phyloP scores from a whole-genome alignment of 2,329 filamentous ascomycete genomes.

The Penicillium sp. region DNA sequence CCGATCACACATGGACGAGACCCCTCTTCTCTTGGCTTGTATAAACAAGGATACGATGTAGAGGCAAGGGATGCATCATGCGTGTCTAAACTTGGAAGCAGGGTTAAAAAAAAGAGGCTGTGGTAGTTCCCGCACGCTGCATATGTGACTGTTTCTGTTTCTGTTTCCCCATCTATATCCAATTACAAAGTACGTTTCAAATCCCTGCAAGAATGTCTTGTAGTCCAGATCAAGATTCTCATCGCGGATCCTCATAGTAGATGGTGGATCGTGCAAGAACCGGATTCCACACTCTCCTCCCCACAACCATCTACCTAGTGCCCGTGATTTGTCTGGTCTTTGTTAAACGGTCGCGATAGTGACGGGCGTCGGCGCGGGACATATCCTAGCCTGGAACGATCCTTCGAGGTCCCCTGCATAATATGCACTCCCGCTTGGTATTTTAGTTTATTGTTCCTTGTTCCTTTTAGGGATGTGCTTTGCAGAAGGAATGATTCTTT shows the following conservation, averaged over 20 bases:
- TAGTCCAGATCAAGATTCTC: neutral
- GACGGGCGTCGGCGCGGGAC: constrained; percentile 2
- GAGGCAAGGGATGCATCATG: neutral
- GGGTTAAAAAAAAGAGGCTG: constrained; percentile 1
- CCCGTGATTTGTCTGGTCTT: neutral
- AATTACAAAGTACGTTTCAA: neutral
- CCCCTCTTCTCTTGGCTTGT: neutral
- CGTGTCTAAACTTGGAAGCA: constrained; percentile 8
- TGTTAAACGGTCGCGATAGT: neutral
- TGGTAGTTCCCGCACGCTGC: constrained; percentile 1
- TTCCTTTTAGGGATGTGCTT: constrained; percentile 1
- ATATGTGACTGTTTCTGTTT: neutral
- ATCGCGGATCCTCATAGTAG: neutral
- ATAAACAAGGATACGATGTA: neutral
- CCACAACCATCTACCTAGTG: neutral
- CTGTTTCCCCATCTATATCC: neutral
- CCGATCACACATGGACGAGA: constrained; percentile 1
- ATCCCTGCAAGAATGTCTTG: constrained; percentile 1
- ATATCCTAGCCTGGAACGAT: neutral
- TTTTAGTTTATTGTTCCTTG: neutral
- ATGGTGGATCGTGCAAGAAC: neutral
- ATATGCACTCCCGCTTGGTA: neutral
- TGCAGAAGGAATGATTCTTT: constrained; percentile 14
- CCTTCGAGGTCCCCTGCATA: neutral
- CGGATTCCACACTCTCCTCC: neutral